These are phyloP conservation scores for Anastatica hierochuntica DNA, from an alignment of 345 rosid species.

Conservation along the genomic window DNA sequence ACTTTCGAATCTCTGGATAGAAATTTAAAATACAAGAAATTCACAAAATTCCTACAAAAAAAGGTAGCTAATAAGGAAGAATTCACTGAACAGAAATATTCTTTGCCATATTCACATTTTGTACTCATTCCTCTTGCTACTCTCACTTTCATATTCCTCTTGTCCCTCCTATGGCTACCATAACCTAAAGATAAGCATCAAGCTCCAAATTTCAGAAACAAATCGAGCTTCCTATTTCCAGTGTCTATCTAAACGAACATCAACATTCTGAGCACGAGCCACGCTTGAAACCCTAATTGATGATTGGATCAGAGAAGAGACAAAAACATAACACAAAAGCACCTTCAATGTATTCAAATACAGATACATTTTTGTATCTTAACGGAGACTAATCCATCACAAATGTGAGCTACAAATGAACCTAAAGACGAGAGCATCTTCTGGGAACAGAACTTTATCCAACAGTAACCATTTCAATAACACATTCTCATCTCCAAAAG, in stretches of 20 bases:
- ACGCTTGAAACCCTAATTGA: neutral
- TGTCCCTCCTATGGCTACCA: neutral
- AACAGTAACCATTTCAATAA: neutral
- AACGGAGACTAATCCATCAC: neutral
- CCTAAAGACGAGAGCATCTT: neutral
- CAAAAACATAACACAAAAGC: neutral
- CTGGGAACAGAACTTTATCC: neutral
- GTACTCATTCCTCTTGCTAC: neutral
- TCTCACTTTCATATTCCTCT: neutral
- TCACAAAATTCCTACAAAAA: neutral
- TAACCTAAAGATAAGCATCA: neutral
- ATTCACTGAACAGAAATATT: neutral
- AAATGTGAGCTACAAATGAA: conserved; percentile 3
- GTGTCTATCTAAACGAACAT: neutral
- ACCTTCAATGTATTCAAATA: neutral
- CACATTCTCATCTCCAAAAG: conserved; percentile 11
- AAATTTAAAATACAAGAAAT: neutral
- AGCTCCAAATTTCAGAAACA: conserved; percentile 2
- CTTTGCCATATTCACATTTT: conserved; percentile 3
- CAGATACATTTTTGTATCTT: neutral
- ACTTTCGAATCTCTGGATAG: neutral
- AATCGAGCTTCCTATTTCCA: neutral
- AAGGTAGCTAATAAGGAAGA: neutral
- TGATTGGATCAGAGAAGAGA: neutral
- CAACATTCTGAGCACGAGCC: neutral